Evolutionary conservation across 2,329 filamentous ascomycete genomes (phyloP), one percentile per base, ranked within the genome.

Genomic region (Curvularia spicifera): DNA sequence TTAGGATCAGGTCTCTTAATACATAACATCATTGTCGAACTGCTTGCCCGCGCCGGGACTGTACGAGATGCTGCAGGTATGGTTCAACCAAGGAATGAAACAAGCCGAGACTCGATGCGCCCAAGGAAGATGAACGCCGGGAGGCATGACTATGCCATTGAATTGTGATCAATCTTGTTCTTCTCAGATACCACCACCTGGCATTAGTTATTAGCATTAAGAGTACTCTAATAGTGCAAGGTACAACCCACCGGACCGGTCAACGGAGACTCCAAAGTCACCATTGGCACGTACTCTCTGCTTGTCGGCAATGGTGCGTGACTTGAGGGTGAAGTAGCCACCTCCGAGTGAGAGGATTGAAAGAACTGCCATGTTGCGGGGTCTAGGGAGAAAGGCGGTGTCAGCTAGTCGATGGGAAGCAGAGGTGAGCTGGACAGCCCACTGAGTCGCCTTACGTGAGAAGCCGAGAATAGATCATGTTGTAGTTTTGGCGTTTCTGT

Each of bases 231-330:
- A 1, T 18, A 42, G 29, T 22, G 8, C 22, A 39, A 43, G 44
- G 7, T 10, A 28, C 1, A n/a, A 40, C 46, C 24, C 53, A 75
- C 75, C 75, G 20, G 75, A 77, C 49, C 75, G 62, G 37, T 76
- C 72, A 20, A 76, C 73, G 13, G 70, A 64, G 13, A 77, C 75
- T 18, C 69, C 73, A 50, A 75, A 77, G 53, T 77, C 74, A 15
- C 75, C 73, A 20, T 51, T 62, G 10, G 60, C 58, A 39, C 65
- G 67, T 40, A 74, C 67, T 35, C 67, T 63, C 57, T 70, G 68
- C 56, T 71, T 73, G n/a, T 61, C 62, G 8, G 69, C 65, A 18
- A 75, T 39, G 2, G 68, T 56, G 42, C 61, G 69, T 22, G 73
- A 71, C 53, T 73, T 77, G 24, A 76, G 28, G 33, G 73, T 63